phyloP scores from a whole-genome alignment of 202 grass and related monocot genomes.

The Musa balbisiana region DNA sequence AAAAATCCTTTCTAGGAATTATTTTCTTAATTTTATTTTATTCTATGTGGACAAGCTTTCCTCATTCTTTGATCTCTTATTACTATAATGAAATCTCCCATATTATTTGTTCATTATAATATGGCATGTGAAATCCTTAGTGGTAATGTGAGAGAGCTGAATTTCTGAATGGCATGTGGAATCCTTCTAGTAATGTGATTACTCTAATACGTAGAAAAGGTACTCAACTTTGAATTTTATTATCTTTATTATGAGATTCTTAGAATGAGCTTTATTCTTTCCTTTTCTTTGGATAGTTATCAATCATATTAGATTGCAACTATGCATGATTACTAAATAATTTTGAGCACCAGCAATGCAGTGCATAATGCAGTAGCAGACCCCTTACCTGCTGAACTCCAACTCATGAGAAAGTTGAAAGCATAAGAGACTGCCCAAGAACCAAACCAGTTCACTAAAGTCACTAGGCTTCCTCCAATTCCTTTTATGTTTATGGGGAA shows the following conservation, averaged over 20 bases:
- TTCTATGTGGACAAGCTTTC: too few species aligned
- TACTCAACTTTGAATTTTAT: background rate
- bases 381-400: slow-evolving; percentile 48
- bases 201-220: too few species aligned
- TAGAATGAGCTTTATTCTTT: background rate
- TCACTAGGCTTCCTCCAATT: slow-evolving; percentile 48
- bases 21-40: too few species aligned
- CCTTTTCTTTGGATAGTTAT: background rate
- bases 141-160: too few species aligned
- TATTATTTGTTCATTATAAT: too few species aligned
- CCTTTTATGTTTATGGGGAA: slow-evolving; percentile 60
- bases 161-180: too few species aligned
- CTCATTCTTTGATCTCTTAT: too few species aligned
- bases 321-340: background rate
- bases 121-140: too few species aligned
- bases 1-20: too few species aligned
- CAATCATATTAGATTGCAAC: background rate
- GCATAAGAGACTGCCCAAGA: slow-evolving; percentile 49
- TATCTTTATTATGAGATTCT: background rate
- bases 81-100: too few species aligned
- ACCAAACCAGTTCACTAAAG: slow-evolving; percentile 53
- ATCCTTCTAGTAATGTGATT: too few species aligned
- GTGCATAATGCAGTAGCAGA: background rate
- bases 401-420: slow-evolving; percentile 66
- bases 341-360: background rate